These are phyloP conservation scores for Cercospora sp. DNA, from an alignment of 2,329 filamentous ascomycete species.

Conservation along the genomic window DNA sequence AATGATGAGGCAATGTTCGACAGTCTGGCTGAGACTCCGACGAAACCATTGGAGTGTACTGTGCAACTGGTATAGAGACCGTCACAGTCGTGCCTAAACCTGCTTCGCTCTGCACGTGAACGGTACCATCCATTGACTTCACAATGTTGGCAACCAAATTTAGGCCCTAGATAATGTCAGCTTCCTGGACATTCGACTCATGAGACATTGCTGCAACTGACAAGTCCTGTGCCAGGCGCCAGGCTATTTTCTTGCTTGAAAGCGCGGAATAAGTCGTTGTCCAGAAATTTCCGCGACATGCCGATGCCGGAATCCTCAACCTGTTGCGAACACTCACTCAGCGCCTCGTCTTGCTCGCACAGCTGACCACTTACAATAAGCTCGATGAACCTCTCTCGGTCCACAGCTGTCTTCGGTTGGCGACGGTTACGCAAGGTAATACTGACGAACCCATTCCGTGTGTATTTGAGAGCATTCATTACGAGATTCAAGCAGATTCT, in stretches of 20 bases:
- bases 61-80: background rate
- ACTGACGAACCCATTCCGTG: conserved; percentile 26
- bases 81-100: background rate
- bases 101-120: background rate
- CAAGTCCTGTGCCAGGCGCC: conserved; percentile 35
- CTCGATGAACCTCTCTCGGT: background rate
- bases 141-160: background rate
- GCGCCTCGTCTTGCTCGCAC: background rate
- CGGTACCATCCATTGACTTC: background rate
- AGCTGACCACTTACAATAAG: background rate
- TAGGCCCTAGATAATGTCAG: background rate
- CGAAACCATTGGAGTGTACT: background rate
- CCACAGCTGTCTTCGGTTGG: background rate
- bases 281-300: conserved; percentile 34
- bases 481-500: conserved; percentile 49
- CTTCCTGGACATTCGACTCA: background rate
- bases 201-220: background rate
- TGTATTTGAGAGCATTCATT: conserved; percentile 53
- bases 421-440: background rate
- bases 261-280: conserved; percentile 33
- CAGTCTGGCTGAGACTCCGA: background rate
- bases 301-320: conserved; percentile 36
- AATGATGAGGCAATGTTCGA: background rate
- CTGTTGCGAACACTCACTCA: background rate
- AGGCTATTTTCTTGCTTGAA: conserved; percentile 39